Evolutionary conservation across 768 basidiomycete species (phyloP).

Genomic region (Kwoniella newhampshirensis): DNA sequence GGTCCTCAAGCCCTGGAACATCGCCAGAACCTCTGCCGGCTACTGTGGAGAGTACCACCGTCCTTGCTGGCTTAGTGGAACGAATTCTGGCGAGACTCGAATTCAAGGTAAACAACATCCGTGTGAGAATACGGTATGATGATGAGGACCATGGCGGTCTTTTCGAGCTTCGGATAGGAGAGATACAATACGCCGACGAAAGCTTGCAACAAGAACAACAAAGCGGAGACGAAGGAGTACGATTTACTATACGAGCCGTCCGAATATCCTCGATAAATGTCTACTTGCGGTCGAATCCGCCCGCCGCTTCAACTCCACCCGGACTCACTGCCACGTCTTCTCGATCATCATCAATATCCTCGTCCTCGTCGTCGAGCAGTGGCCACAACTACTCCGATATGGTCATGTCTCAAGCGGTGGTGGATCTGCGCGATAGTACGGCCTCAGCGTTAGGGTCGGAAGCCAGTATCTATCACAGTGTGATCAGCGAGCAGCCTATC

Average conservation of each 20-base stretch:
- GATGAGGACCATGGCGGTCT: slow-evolving; percentile 24
- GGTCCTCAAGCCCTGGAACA: neutral
- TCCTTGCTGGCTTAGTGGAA: slow-evolving; percentile 54
- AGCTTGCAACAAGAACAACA: slow-evolving; percentile 12
- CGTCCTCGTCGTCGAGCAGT: slow-evolving; percentile 10
- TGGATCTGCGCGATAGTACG: slow-evolving; percentile 51
- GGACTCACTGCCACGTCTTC: slow-evolving; percentile 21
- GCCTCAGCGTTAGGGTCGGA: slow-evolving; percentile 25
- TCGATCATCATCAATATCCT: slow-evolving; percentile 26
- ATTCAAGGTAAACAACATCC: slow-evolving; percentile 44
- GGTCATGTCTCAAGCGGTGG: slow-evolving; percentile 54
- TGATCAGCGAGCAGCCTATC: slow-evolving; percentile 10
- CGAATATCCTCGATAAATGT: slow-evolving; percentile 25
- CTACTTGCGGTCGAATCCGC: slow-evolving; percentile 31
- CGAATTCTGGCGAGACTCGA: slow-evolving; percentile 50
- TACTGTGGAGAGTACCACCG: slow-evolving; percentile 46
- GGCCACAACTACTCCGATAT: slow-evolving; percentile 47
- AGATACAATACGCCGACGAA: slow-evolving; percentile 43
- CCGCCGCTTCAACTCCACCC: neutral
- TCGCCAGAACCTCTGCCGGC: slow-evolving; percentile 16
- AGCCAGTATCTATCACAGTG: slow-evolving; percentile 22
- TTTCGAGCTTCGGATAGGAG: slow-evolving; percentile 42
- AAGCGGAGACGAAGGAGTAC: slow-evolving; percentile 1
- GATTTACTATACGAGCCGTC: slow-evolving; percentile 23
- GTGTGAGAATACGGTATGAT: slow-evolving; percentile 32